Evolutionary conservation across 2,329 filamentous ascomycete genomes (phyloP), one percentile per base, ranked within the genome.

Genomic region (Lecanicillium sp.): DNA sequence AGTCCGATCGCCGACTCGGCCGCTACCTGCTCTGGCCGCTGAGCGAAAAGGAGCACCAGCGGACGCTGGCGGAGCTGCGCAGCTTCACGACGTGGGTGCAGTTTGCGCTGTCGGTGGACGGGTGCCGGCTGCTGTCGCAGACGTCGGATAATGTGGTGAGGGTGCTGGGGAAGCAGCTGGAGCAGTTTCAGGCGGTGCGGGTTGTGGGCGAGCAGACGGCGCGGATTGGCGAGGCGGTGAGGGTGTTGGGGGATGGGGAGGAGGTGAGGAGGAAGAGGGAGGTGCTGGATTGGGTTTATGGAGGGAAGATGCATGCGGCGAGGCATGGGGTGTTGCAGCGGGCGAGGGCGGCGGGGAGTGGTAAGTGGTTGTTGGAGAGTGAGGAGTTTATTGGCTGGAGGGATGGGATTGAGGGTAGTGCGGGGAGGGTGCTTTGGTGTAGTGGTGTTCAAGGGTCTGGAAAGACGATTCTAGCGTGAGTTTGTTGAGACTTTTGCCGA

Each of bases 391-490:
- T 17, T 1, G 12, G 12, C n/a, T 37, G 29, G 36, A 19, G 29
- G 17, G 36, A 37, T 14, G 36, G 36, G n/a, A n/a, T n/a, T n/a
- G n/a, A n/a, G n/a, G n/a, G n/a, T n/a, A n/a, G 14, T 9, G 37
- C 46, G 28, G 29, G 17, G 20, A n/a, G 40, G 14, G 14, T 42
- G 5, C 44, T 50, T 27, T 50, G 44, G 44, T 51, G 48, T 36
- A 37, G 45, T 27, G 50, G 50, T 11, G 50, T 49, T 20, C 49
- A 44, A 29, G 49, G 50, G 15, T 43, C 49, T 8, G 49, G 50
- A 15, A 52, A 52, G 39, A 47, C 50, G 4, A 40, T 47, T 14
- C 34, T 53, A 9, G 34, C 45, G 49, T 53, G 41, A 37, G 43
- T 41, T n/a, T n/a, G 44, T 31, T 36, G 40, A 22, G 36, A 25